Percentiles rank a stretch among this genome's conserved stretches.
Evolutionary conservation across 2,329 filamentous ascomycete species (phyloP).

Genomic region (Pestalotiopsis sp.): DNA sequence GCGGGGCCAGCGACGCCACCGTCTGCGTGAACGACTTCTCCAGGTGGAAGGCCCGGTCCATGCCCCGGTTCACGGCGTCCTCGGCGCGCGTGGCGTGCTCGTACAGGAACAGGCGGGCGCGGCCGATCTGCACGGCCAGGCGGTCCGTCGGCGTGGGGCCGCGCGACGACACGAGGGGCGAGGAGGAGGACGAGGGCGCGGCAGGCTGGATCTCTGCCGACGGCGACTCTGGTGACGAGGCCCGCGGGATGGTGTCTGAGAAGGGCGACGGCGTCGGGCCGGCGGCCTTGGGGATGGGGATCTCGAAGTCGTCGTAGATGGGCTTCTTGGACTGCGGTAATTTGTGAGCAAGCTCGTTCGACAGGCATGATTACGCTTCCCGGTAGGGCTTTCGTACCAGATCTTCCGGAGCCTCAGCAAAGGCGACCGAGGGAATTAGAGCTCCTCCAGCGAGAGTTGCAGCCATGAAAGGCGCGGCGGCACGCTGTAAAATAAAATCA

Average conservation of each 20-base stretch:
- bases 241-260: conserved; percentile 34
- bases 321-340: conserved; percentile 59
- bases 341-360: conserved; percentile 3
- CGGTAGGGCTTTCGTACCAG: conserved; percentile 21
- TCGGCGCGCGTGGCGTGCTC: conserved; percentile 73
- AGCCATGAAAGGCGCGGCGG: conserved; percentile 56
- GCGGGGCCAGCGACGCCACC: conserved; percentile 83
- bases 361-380: background rate
- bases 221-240: conserved; percentile 21
- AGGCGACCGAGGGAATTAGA: conserved; percentile 36
- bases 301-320: conserved; percentile 77
- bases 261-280: conserved; percentile 32
- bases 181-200: conserved; percentile 17
- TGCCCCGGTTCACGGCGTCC: conserved; percentile 78
- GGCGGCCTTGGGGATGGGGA: conserved; percentile 33
- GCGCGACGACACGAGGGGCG: conserved; percentile 28
- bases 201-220: conserved; percentile 22
- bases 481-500: conserved; percentile 40
- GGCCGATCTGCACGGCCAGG: conserved; percentile 80
- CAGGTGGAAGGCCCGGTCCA: conserved; percentile 80
- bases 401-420: conserved; percentile 49
- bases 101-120: conserved; percentile 80
- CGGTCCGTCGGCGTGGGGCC: conserved; percentile 85
- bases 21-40: conserved; percentile 91
- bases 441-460: conserved; percentile 38